A percentile compares a stretch with the other conserved stretches of the same genome.
Evolutionary conservation across 1,139 yeast genomes (phyloP).

Genomic region (Yamadazyma dushanensis): DNA sequence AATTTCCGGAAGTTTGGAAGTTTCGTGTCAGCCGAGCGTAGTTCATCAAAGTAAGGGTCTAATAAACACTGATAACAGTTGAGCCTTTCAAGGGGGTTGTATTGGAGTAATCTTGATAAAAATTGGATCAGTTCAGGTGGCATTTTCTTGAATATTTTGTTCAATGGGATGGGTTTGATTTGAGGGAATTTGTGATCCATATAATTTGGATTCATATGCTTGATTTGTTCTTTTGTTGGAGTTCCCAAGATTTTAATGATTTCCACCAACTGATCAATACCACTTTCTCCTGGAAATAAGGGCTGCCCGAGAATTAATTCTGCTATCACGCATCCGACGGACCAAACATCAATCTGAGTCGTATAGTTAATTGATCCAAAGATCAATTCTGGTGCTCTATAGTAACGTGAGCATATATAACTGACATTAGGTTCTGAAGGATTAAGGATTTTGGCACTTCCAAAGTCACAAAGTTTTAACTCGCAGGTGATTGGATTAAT

Average conservation of each 20-base stretch:
- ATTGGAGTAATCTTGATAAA: constrained; percentile 61
- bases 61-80: constrained; percentile 68
- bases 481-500: constrained; percentile 68
- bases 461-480: constrained; percentile 79
- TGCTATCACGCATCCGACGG: constrained; percentile 98
- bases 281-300: constrained; percentile 95
- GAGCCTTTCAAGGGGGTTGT: constrained; percentile 72
- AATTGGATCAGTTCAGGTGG: constrained; percentile 63
- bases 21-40: constrained; percentile 54
- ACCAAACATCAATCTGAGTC: constrained; percentile 97
- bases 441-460: constrained; percentile 76
- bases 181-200: constrained; percentile 98
- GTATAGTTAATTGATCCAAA: constrained; percentile 92
- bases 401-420: constrained; percentile 77
- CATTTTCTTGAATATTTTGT: constrained; percentile 75
- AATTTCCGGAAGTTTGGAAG: constrained; percentile 55
- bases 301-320: constrained; percentile 95
- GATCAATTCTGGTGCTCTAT: constrained; percentile 83
- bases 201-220: constrained; percentile 95
- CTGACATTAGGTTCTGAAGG: constrained; percentile 73
- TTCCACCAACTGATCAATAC: constrained; percentile 95
- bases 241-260: constrained; percentile 95
- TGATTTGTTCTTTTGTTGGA: constrained; percentile 88
- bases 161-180: constrained; percentile 88
- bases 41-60: constrained; percentile 76